Percentiles rank a stretch among this genome's conserved stretches.
Conservation (phyloP, 257 asterid species). For the Solanum neorickii region DNA sequence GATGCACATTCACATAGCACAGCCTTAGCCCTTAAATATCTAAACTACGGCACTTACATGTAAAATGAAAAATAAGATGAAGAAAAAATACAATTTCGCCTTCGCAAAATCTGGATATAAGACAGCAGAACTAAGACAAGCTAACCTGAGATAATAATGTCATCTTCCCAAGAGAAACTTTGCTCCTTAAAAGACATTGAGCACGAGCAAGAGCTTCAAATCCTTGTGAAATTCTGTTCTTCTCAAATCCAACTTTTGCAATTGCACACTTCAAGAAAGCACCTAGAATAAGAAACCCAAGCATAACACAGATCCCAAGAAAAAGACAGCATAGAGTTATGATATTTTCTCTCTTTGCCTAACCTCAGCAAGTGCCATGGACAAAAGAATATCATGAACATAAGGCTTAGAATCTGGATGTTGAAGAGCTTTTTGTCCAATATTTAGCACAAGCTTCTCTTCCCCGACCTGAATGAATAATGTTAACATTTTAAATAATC, state of each 20-base stretch:
- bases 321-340: conserved; percentile 16
- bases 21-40: background rate
- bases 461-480: conserved; percentile 67
- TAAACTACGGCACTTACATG: background rate
- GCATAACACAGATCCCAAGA: conserved; percentile 50
- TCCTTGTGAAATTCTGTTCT: conserved; percentile 84
- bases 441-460: conserved; percentile 83
- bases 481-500: background rate
- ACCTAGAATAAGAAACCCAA: conserved; percentile 58
- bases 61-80: background rate
- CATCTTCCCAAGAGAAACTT: conserved; percentile 82
- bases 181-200: conserved; percentile 83
- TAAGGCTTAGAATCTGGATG: conserved; percentile 70
- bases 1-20: background rate
- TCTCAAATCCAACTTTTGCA: conserved; percentile 82
- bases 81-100: background rate
- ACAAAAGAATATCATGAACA: conserved; percentile 78
- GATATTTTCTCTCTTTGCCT: conserved; percentile 34
- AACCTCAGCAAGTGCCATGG: conserved; percentile 99
- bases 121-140: background rate
- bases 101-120: background rate
- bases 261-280: conserved; percentile 96
- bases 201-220: conserved; percentile 99
- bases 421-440: conserved; percentile 76
- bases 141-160: conserved; percentile 72